Evolutionary conservation across 805 yeast genomes (phyloP), one percentile per base, ranked within the genome.

Genomic region (Candida ortonii): DNA sequence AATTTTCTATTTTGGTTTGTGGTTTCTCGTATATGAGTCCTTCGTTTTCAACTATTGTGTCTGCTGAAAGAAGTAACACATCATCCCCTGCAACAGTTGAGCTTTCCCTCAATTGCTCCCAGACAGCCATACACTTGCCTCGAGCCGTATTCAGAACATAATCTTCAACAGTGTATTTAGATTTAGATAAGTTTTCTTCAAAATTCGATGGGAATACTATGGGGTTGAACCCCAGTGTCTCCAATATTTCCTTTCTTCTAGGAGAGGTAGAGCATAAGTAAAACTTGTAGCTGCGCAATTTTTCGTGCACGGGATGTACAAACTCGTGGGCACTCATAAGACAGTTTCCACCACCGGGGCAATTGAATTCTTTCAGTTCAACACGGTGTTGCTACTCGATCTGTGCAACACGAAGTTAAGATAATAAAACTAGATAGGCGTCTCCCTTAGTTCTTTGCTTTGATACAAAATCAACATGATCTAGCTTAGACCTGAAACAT

Each of bases 241-340:
- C 51, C 18, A 93, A 50, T n/a, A 93, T 81, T 36, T 84, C 85
- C 34, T 65, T 60, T 38, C 98, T 64, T 40, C 96, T 68, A 2
- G 94, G 90, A 0, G 97, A 89, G 1, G 84, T 72, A 2, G 96
- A 86, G 0, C 95, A 96, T 6, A 90, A 67, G 5, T 86, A 64
- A 16, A 89, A 62, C 4, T 43, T 30, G 30, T 49, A 51, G 25
- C 37, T 28, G 4, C 33, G 9, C 7, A 61, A 27, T 25, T 46
- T 49, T 1, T 51, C 42, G 39, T 54, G 60, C 4, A 67, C 46
- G 8, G 68, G 61, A 39, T 62, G 62, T 2, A 50, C 36, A 28
- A 62, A 49, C 10, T 51, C 28, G 16, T 31, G 28, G 20, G 30
- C 12, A 3, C 41, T 22, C 43, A 43, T 43, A n/a, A n/a, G n/a